Evolutionary conservation across 1,284 basidiomycete genomes (phyloP).

Genomic region (Chalciporus piperatoides): DNA sequence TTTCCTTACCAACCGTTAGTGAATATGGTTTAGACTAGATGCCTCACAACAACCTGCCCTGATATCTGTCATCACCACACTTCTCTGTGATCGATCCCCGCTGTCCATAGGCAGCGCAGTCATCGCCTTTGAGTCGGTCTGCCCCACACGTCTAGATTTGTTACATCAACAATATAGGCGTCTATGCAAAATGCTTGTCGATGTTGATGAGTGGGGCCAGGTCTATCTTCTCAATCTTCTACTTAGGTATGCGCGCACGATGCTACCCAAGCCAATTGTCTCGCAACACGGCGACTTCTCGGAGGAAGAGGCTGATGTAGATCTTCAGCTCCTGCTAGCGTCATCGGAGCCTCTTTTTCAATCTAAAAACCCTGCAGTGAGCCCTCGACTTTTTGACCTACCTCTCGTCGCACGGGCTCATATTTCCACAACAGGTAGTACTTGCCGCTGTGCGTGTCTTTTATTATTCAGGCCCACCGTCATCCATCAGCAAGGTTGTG

Average conservation of each 20-base stretch:
- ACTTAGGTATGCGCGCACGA: constrained; percentile 77
- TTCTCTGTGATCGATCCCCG: constrained; percentile 82
- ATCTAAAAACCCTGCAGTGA: constrained; percentile 81
- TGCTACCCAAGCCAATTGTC: constrained; percentile 71
- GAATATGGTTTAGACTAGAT: constrained; percentile 59
- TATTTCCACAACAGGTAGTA: constrained; percentile 62
- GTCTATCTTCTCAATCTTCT: constrained; percentile 77
- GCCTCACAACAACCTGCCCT: constrained; percentile 66
- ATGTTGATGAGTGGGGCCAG: constrained; percentile 97
- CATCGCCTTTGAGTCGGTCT: constrained; percentile 80
- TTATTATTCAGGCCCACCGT: constrained; percentile 68
- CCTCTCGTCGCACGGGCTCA: not conserved
- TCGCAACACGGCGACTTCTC: constrained; percentile 29
- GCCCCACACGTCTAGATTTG: constrained; percentile 80
- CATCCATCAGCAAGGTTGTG: constrained; percentile 52
- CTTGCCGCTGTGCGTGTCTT: constrained; percentile 69
- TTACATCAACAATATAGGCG: constrained; percentile 87
- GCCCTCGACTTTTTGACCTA: constrained; percentile 19
- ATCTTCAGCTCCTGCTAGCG: constrained; percentile 74
- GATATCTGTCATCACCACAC: constrained; percentile 68
- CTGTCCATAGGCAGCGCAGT: constrained; percentile 86
- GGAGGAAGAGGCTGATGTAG: constrained; percentile 60
- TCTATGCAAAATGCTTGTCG: constrained; percentile 79
- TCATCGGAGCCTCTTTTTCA: constrained; percentile 75
- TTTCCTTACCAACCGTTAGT: not conserved